Conservation (phyloP, 1,284 basidiomycete species). For the Fomitiporia mediterranea region DNA sequence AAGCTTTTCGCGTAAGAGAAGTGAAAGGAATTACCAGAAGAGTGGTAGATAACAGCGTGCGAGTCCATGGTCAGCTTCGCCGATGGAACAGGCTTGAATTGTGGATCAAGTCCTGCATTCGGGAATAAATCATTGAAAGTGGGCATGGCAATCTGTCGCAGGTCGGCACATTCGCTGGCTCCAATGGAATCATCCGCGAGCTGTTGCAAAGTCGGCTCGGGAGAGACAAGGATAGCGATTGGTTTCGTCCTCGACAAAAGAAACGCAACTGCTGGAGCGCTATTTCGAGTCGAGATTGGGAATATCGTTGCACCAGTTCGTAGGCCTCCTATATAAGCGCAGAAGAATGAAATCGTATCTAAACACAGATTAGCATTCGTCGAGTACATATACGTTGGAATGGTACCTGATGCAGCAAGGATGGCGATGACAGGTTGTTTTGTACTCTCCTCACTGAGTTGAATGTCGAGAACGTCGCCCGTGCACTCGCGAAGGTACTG, state of each 20-base stretch:
- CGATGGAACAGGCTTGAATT: not conserved
- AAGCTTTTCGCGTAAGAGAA: not conserved
- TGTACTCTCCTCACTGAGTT: not conserved
- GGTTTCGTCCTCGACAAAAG: constrained; percentile 14
- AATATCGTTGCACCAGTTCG: constrained; percentile 18
- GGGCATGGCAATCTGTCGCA: constrained; percentile 4
- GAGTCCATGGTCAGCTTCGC: constrained; percentile 11
- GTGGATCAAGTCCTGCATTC: not conserved
- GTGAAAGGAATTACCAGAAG: constrained; percentile 13
- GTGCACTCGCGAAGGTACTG: not conserved
- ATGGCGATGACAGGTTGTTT: constrained; percentile 22
- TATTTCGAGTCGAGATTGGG: constrained; percentile 20
- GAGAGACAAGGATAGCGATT: constrained; percentile 12
- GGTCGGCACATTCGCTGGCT: not conserved
- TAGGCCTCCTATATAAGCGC: constrained; percentile 14
- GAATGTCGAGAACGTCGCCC: not conserved
- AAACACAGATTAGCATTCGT: not conserved
- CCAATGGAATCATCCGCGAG: constrained; percentile 6
- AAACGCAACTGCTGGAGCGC: constrained; percentile 13
- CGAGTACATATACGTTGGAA: not conserved
- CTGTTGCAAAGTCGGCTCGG: constrained; percentile 8
- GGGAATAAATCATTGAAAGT: constrained; percentile 18
- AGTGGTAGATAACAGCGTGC: constrained; percentile 18
- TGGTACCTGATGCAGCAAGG: constrained; percentile 25
- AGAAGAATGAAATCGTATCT: constrained; percentile 20